These are phyloP conservation scores for Neoboletus subvelutipes DNA, from an alignment of 768 basidiomycete species.

Conservation along the genomic window DNA sequence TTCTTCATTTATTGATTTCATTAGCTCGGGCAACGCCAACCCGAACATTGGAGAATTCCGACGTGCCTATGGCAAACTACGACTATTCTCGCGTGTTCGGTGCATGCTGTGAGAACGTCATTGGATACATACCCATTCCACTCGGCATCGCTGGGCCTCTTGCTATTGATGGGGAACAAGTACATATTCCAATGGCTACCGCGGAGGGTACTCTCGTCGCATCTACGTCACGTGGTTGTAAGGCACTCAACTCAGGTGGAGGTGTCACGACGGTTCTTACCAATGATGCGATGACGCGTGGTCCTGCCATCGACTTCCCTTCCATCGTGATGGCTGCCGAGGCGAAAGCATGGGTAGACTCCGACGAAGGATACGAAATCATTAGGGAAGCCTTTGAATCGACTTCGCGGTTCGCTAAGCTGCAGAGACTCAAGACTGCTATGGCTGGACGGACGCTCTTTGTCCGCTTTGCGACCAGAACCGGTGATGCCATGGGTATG, in stretches of 20 bases:
- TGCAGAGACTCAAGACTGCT: constrained; percentile 83
- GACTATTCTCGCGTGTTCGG: constrained; percentile 94
- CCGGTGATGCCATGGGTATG: constrained; percentile 99
- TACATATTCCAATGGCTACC: constrained; percentile 98
- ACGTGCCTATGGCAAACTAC: constrained; percentile 80
- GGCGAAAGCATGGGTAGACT: constrained; percentile 86
- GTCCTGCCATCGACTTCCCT: constrained; percentile 97
- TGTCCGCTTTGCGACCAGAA: constrained; percentile 90
- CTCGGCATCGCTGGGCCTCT: constrained; percentile 97
- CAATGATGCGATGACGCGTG: constrained; percentile 95
- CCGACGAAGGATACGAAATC: constrained; percentile 70
- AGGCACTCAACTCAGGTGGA: constrained; percentile 94
- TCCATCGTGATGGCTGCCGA: constrained; percentile 73
- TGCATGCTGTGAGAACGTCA: constrained; percentile 98
- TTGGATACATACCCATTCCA: constrained; percentile 95
- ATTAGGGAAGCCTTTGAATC: constrained; percentile 89
- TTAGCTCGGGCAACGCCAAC: constrained; percentile 83
- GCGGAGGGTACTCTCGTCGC: constrained; percentile 99
- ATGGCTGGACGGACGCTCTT: constrained; percentile 93
- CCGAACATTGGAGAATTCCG: constrained; percentile 78
- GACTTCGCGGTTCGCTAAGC: constrained; percentile 88
- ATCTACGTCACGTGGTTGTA: constrained; percentile 95
- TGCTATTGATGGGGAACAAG: constrained; percentile 78
- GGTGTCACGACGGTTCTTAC: constrained; percentile 93
- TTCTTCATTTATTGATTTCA: constrained; percentile 7